Evolutionary conservation across 2,329 filamentous ascomycete genomes (phyloP).

Genomic region (Aspergillus tamarii): DNA sequence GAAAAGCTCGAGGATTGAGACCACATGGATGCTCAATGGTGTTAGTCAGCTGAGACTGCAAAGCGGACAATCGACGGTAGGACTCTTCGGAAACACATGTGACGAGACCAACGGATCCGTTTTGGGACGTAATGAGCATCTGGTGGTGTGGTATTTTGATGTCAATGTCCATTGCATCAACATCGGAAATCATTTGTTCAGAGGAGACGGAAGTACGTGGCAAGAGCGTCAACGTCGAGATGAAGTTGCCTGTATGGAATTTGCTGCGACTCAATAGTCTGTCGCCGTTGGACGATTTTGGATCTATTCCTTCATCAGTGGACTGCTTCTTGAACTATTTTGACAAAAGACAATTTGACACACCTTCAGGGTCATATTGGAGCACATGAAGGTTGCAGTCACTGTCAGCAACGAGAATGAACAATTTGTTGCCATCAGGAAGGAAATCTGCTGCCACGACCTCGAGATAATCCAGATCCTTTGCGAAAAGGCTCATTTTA

Average conservation of each 20-base stretch:
- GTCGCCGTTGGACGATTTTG: slow-evolving; percentile 87
- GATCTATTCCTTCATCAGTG: slow-evolving; percentile 60
- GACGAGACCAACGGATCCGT: slow-evolving; percentile 76
- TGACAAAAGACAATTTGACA: slow-evolving; percentile 39
- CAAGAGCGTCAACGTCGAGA: slow-evolving; percentile 74
- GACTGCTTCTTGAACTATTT: background rate
- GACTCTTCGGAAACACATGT: slow-evolving; percentile 76
- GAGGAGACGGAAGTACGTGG: slow-evolving; percentile 63
- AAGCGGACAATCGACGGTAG: slow-evolving; percentile 80
- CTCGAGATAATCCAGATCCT: slow-evolving; percentile 77
- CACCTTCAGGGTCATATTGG: slow-evolving; percentile 93
- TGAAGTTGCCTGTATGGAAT: slow-evolving; percentile 82
- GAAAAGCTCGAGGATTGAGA: slow-evolving; percentile 80
- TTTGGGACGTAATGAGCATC: slow-evolving; percentile 72
- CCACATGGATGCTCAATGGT: slow-evolving; percentile 76
- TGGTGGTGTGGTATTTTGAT: slow-evolving; percentile 44
- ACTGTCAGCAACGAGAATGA: slow-evolving; percentile 79
- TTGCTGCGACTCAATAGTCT: slow-evolving; percentile 83
- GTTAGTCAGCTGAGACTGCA: slow-evolving; percentile 78
- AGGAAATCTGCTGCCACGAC: slow-evolving; percentile 84
- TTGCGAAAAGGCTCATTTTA: slow-evolving; percentile 89
- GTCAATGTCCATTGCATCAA: slow-evolving; percentile 45
- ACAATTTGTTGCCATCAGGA: slow-evolving; percentile 80
- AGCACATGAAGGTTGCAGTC: slow-evolving; percentile 86
- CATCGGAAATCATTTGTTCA: slow-evolving; percentile 36